A percentile compares a stretch with the other conserved stretches of the same genome.
These are phyloP conservation scores for Thelonectria discophora DNA, from an alignment of 2,329 filamentous ascomycete genomes.

Conservation along the genomic window DNA sequence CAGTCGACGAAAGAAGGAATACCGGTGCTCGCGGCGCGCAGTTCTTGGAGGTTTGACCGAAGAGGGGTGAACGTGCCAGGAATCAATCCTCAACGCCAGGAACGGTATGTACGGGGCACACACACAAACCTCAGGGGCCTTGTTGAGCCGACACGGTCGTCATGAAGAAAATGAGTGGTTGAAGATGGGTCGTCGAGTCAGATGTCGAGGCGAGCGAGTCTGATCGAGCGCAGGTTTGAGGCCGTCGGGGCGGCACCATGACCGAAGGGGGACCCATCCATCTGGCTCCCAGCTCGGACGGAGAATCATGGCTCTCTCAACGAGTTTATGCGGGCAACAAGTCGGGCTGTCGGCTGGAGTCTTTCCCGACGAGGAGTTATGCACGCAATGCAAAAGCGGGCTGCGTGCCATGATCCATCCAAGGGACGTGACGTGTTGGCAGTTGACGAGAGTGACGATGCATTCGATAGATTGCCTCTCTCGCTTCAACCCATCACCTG, in stretches of 20 bases:
- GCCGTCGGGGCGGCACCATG: constrained; percentile 27
- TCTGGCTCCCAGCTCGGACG: constrained; percentile 4
- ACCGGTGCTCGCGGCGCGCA: constrained; percentile 17
- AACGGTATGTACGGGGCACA: not conserved
- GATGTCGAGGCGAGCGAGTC: constrained; percentile 34
- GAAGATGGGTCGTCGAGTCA: constrained; percentile 28
- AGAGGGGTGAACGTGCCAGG: too few species aligned
- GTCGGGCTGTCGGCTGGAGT: constrained; percentile 25
- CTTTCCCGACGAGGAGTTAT: constrained; percentile 26
- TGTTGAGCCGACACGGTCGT: constrained; percentile 2
- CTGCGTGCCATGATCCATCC: not conserved
- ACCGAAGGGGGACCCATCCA: constrained; percentile 16
- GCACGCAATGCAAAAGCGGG: constrained; percentile 30
- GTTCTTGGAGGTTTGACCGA: too few species aligned
- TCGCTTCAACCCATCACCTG: not conserved
- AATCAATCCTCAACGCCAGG: not conserved
- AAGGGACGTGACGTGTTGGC: not conserved
- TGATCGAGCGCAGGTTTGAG: constrained; percentile 43
- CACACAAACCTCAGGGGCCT: too few species aligned
- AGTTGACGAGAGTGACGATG: constrained; percentile 3
- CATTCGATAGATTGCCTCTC: too few species aligned
- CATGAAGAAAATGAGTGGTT: constrained; percentile 24
- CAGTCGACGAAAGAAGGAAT: constrained; percentile 7
- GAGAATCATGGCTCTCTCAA: constrained; percentile 19
- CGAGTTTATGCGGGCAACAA: constrained; percentile 21